phyloP scores from a whole-genome alignment of 2,329 filamentous ascomycete genomes.

The Orbilia quercus region DNA sequence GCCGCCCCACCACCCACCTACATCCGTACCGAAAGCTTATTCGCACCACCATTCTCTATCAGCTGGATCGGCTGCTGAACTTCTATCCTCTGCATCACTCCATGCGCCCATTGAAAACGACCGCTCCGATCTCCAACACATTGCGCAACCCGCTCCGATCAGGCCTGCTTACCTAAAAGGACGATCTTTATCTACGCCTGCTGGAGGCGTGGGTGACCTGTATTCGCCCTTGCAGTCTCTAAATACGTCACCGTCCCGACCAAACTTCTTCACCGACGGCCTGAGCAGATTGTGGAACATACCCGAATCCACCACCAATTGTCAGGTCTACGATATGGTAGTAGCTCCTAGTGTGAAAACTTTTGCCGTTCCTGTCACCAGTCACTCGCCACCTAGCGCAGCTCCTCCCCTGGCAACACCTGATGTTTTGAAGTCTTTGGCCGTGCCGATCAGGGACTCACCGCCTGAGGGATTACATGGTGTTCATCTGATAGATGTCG shows the following conservation, averaged over 20 bases:
- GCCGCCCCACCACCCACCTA: neutral
- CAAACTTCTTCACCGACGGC: conserved; percentile 21
- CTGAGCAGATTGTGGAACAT: conserved; percentile 24
- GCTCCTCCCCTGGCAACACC: conserved; percentile 9
- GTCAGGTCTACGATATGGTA: conserved; percentile 41
- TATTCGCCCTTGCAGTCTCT: conserved; percentile 41
- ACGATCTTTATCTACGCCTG: conserved; percentile 46
- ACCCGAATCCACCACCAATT: conserved; percentile 13
- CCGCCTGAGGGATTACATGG: conserved; percentile 32
- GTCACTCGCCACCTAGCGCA: neutral
- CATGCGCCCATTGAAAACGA: conserved; percentile 3
- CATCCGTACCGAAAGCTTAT: conserved; percentile 13
- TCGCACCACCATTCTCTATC: conserved; percentile 27
- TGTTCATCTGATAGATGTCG: conserved; percentile 36
- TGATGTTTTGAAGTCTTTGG: conserved; percentile 32
- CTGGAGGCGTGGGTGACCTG: conserved; percentile 31
- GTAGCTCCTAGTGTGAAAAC: conserved; percentile 25
- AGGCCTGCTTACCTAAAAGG: conserved; percentile 23
- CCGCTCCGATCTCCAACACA: neutral
- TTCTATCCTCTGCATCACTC: conserved; percentile 25
- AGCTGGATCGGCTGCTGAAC: conserved; percentile 26
- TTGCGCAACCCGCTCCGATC: conserved; percentile 21
- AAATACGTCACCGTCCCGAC: conserved; percentile 17
- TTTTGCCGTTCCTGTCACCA: conserved; percentile 28
- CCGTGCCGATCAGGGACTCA: conserved; percentile 37